These are phyloP conservation scores for Thoreauomyces humboldtii DNA, from an alignment of 192 early-diverging fungal genomes.

Conservation along the genomic window DNA sequence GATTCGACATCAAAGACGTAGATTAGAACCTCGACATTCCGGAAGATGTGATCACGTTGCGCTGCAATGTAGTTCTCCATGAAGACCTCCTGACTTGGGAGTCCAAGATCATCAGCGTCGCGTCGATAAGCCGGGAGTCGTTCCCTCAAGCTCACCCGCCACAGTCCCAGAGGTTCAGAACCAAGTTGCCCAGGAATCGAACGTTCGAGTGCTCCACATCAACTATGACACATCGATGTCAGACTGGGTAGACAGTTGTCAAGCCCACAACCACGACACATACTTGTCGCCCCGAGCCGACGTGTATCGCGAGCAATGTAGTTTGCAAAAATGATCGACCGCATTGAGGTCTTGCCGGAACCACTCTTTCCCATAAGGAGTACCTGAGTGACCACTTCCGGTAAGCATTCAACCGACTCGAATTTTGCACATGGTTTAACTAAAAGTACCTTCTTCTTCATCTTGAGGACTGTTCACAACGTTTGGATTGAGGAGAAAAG, in stretches of 20 bases:
- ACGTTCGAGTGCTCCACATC: constrained; percentile 98
- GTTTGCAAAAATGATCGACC: constrained; percentile 97
- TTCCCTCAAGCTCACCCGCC: constrained; percentile 30
- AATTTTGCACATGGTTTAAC: neutral
- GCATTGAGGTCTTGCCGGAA: constrained; percentile 98
- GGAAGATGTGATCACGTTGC: constrained; percentile 92
- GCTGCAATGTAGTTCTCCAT: constrained; percentile 95
- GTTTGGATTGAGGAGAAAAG: no score
- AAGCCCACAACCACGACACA: no score
- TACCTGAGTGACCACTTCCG: constrained; percentile 57
- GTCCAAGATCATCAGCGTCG: neutral
- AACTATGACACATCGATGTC: constrained; percentile 51
- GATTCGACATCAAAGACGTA: constrained; percentile 98
- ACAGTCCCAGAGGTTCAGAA: constrained; percentile 95
- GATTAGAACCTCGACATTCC: constrained; percentile 98
- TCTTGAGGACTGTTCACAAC: neutral
- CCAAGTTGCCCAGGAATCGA: constrained; percentile 90
- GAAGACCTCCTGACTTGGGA: constrained; percentile 80
- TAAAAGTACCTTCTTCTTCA: constrained; percentile 1
- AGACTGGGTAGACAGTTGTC: no score
- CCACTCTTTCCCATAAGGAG: constrained; percentile 97
- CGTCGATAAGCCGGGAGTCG: neutral
- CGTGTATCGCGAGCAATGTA: constrained; percentile 94
- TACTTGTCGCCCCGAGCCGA: constrained; percentile 92
- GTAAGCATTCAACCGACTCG: neutral